These are phyloP conservation scores for Dryas octopetala DNA, from an alignment of 306 rosid species.

Conservation along the genomic window DNA sequence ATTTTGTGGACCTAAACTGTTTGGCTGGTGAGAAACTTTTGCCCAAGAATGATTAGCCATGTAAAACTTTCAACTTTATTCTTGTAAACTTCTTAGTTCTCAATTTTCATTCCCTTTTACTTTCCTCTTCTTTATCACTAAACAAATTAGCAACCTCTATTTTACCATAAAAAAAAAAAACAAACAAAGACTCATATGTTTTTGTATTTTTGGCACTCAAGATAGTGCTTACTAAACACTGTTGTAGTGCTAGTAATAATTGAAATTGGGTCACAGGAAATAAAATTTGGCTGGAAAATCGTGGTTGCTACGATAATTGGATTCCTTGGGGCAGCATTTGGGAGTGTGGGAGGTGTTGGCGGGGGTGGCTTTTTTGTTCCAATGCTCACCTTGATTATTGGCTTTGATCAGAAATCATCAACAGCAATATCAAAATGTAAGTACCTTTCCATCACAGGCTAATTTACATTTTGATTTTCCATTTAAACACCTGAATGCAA, in stretches of 20 bases:
- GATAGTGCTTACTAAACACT: background rate
- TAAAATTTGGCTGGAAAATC: slow-evolving; percentile 67
- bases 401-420: slow-evolving; percentile 69
- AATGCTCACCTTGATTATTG: slow-evolving; percentile 65
- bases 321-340: slow-evolving; percentile 74
- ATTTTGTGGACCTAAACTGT: background rate
- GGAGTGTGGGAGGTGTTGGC: slow-evolving; percentile 82
- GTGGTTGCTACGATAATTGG: slow-evolving; percentile 50
- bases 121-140: background rate
- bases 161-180: too few relatives aligned
- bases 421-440: slow-evolving; percentile 72
- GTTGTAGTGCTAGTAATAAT: background rate
- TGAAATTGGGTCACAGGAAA: slow-evolving; percentile 41
- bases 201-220: background rate
- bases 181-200: too few relatives aligned
- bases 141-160: background rate
- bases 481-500: background rate
- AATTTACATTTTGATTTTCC: too few relatives aligned
- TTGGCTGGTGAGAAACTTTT: background rate
- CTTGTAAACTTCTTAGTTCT: background rate
- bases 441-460: background rate
- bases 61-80: background rate
- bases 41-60: background rate
- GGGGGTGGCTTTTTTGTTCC: slow-evolving; percentile 86
- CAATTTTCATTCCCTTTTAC: background rate